phyloP scores from a whole-genome alignment of 108 stramenopile species.

The Nitzschia sp. region DNA sequence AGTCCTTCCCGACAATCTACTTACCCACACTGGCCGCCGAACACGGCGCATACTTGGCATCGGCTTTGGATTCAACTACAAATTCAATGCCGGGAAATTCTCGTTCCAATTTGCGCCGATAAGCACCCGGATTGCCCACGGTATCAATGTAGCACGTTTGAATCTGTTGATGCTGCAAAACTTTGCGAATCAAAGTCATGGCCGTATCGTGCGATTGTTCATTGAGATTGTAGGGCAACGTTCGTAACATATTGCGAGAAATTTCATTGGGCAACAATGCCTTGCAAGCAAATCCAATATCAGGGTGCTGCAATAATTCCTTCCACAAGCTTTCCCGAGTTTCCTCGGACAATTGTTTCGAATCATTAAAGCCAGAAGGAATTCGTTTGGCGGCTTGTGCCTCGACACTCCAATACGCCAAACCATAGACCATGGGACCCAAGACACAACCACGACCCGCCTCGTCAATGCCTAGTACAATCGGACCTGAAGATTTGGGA shows the following conservation, averaged over 20 bases:
- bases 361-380: slow-evolving; percentile 80
- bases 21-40: slow-evolving; percentile 80
- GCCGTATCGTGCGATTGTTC: slow-evolving; percentile 84
- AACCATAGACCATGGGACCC: slow-evolving; percentile 89
- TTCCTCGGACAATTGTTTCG: slow-evolving; percentile 76
- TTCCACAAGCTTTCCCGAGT: slow-evolving; percentile 63
- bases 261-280: slow-evolving; percentile 79
- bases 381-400: slow-evolving; percentile 28
- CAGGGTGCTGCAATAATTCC: slow-evolving; percentile 35
- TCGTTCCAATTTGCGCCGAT: slow-evolving; percentile 64
- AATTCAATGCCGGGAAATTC: slow-evolving; percentile 78
- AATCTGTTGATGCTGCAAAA: slow-evolving; percentile 63
- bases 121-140: slow-evolving; percentile 76
- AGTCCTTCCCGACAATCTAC: slow-evolving; percentile 2
- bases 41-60: slow-evolving; percentile 89
- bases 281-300: slow-evolving; percentile 79
- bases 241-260: slow-evolving; percentile 81
- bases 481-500: slow-evolving; percentile 33
- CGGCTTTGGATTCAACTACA: slow-evolving; percentile 91
- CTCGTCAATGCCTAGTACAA: slow-evolving; percentile 45
- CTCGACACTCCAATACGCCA: slow-evolving; percentile 74
- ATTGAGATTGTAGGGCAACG: slow-evolving; percentile 77
- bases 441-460: slow-evolving; percentile 86
- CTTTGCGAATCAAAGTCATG: slow-evolving; percentile 76
- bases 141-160: slow-evolving; percentile 82